These are phyloP conservation scores for Kazachstania taianensis DNA, from an alignment of 805 yeast genomes.

Conservation along the genomic window DNA sequence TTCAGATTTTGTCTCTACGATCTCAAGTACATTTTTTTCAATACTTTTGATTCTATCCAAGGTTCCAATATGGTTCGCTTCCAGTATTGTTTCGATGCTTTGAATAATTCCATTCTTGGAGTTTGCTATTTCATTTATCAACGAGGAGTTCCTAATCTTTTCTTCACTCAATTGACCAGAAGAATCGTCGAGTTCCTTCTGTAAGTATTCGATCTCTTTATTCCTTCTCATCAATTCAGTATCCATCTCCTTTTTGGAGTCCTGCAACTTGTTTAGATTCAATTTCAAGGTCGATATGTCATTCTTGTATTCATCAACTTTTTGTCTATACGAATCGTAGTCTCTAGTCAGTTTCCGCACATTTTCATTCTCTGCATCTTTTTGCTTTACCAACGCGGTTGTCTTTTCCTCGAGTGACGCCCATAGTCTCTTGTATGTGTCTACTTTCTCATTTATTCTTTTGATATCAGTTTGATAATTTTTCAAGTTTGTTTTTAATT, in stretches of 20 bases:
- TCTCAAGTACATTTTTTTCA: too few species aligned
- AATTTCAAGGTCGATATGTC: slow-evolving; percentile 17
- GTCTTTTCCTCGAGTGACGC: slow-evolving; percentile 17
- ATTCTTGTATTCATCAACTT: slow-evolving; percentile 14
- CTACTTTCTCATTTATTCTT: slow-evolving; percentile 16
- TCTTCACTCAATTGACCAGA: slow-evolving; percentile 41
- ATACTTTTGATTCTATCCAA: too few species aligned
- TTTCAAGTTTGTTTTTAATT: slow-evolving; percentile 19
- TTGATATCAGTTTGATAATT: slow-evolving; percentile 16
- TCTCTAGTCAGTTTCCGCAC: slow-evolving; percentile 19
- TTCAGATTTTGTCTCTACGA: too few species aligned
- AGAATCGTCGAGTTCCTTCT: slow-evolving; percentile 32
- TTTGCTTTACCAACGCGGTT: slow-evolving; percentile 16
- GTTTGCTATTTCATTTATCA: slow-evolving; percentile 14
- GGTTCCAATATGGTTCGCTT: too few species aligned
- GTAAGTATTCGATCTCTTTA: slow-evolving; percentile 30
- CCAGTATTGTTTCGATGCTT: too few species aligned
- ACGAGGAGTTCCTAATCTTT: slow-evolving; percentile 29
- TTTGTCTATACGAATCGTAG: slow-evolving; percentile 10
- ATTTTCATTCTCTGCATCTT: slow-evolving; percentile 14
- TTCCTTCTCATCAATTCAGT: slow-evolving; percentile 17
- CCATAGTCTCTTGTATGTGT: slow-evolving; percentile 17
- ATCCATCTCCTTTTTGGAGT: slow-evolving; percentile 14
- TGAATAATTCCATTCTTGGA: slow-evolving; percentile 5
- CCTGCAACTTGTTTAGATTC: slow-evolving; percentile 20